Evolutionary conservation across 2,329 filamentous ascomycete genomes (phyloP), one percentile per base, ranked within the genome.

Genomic region (Aspergillus ibericus): DNA sequence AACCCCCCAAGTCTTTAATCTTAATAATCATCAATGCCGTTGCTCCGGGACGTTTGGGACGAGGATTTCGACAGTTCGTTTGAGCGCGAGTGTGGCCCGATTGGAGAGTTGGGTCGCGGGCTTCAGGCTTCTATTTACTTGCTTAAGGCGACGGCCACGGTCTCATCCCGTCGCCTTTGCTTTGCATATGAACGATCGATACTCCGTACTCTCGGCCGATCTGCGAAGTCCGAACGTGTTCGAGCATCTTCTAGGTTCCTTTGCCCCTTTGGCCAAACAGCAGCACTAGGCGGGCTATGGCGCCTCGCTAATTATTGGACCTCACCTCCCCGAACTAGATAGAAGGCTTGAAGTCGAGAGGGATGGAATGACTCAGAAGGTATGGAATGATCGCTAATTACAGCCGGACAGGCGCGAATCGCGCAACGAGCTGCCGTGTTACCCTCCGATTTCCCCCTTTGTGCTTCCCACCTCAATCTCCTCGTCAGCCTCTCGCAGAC

Each of bases 321-420:
- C 15, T 18, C n/a, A 32, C 29, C 29, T 3, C 29, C 29, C 29
- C 10, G 29, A 32, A 32, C 29, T 32, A 32, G 27, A 9, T 27
- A 27, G 22, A 27, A n/a, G 13, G 10, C 16, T 32, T n/a, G 38
- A 25, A 34, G 15, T 20, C 15, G 20, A 53, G 38, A 53, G 36
- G 36, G 51, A 53, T 53, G 51, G 35, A 47, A 38, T 36, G 52
- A 54, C 38, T 54, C 38, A 25, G 27, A 34, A 34, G 44, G 12
- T 47, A 22, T 40, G 25, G 52, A 36, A 36, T 47, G 40, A 22
- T 48, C 15, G n/a, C 16, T 29, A 42, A 53, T 38, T 25, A 10
- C 18, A 22, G 15, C 16, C 29, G 34, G 18, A 20, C 15, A 25
- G 22, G 22, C 22, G 22, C 22, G 22, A 18, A 52, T 18, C 16